These are phyloP conservation scores for Cyberlindnera mycetangii DNA, from an alignment of 805 yeast genomes.

Conservation along the genomic window DNA sequence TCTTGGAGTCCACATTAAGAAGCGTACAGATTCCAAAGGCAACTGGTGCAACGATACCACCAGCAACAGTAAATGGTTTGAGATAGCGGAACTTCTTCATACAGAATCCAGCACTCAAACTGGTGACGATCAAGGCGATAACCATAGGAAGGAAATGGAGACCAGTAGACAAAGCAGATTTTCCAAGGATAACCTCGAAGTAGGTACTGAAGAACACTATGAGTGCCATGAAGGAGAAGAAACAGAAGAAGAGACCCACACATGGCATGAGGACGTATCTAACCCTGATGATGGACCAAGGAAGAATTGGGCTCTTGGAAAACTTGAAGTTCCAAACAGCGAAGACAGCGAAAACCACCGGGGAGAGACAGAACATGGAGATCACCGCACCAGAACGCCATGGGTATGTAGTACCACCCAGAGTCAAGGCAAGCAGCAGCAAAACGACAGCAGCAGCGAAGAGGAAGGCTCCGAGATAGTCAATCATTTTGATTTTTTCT, in stretches of 20 bases:
- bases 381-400: conserved; percentile 57
- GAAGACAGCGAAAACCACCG: conserved; percentile 5
- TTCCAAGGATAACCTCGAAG: conserved; percentile 45
- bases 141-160: conserved; percentile 23
- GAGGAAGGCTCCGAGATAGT: conserved; percentile 46
- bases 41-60: conserved; percentile 29
- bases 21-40: conserved; percentile 35
- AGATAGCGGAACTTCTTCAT: conserved; percentile 33
- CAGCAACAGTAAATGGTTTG: conserved; percentile 34
- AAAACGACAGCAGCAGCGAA: conserved; percentile 43
- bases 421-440: conserved; percentile 46
- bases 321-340: conserved; percentile 16
- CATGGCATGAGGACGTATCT: conserved; percentile 33
- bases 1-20: conserved; percentile 29
- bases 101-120: conserved; percentile 27
- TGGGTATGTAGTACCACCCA: conserved; percentile 49
- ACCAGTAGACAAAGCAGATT: conserved; percentile 23
- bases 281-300: conserved; percentile 41
- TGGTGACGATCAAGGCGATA: conserved; percentile 13
- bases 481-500: conserved; percentile 41
- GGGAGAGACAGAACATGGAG: conserved; percentile 38
- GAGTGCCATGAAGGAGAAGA: conserved; percentile 39
- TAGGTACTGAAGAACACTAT: conserved; percentile 41
- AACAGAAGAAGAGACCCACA: conserved; percentile 33
- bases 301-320: conserved; percentile 21